Evolutionary conservation across 2,329 filamentous ascomycete genomes (phyloP), one percentile per base, ranked within the genome.

Genomic region (Arachnomyces sp.): DNA sequence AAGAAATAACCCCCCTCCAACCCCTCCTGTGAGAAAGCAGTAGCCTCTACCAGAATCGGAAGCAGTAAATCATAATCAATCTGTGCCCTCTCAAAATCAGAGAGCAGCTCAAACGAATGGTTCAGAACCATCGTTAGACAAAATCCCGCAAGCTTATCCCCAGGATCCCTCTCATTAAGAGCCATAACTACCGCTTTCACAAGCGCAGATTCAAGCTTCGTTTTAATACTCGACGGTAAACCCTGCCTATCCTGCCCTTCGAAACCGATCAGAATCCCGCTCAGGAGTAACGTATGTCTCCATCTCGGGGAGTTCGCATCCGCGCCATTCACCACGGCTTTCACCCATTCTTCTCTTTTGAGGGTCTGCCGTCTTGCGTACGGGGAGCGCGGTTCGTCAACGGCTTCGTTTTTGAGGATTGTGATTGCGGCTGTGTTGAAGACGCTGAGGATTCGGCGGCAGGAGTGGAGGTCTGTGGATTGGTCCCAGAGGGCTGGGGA

Each of bases 221-320:
- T 73, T 34, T 81, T 73, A 58, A 90, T 70, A 37, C 71, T 62
- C 25, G 69, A 64, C 4, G 81, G 76, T n/a, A 88, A 61, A n/a
- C 77, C 75, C 43, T 74, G 72, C 34, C 78, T 66, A 31, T 80
- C 74, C 44, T 76, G 71, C 12, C 73, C 69, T 49, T 84, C 82
- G 55, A 89, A 81, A 7, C 85, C 87, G 56, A 90, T 74, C 43
- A 94, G 63, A 15, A 94, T 67, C 2, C 87, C 89, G 0, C 81
- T 80, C 7, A 94, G 73, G 4, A 89, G 74, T n/a, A 94, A 68
- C 20, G 88, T 63, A 60, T 94, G 88, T 59, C 87, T 81, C 87
- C 87, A 94, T 54, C 85, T 70, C 13, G 71, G 74, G 61, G 68
- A 81, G 50, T 69, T 72, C 33, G 75, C 77, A 53, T 81, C 74